Conservation (phyloP, 805 yeast species). For the Ogataea dorogensis region DNA sequence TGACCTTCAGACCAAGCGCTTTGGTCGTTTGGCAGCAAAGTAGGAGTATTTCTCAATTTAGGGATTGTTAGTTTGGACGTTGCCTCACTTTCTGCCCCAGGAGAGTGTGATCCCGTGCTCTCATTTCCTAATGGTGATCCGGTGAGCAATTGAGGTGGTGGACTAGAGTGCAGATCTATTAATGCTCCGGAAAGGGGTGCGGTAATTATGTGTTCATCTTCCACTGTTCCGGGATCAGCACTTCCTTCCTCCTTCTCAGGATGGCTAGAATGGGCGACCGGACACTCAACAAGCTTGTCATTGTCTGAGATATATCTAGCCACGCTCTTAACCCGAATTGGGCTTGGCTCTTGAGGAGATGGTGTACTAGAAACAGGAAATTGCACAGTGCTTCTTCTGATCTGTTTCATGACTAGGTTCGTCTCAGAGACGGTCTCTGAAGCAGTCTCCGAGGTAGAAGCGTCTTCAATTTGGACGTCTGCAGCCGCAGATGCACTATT, state of each 20-base stretch:
- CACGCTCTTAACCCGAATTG: conserved; percentile 12
- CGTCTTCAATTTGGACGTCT: too few species aligned
- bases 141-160: not conserved
- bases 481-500: conserved; percentile 15
- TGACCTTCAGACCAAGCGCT: conserved; percentile 28
- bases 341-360: conserved; percentile 1
- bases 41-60: conserved; percentile 17
- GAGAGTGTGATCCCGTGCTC: not conserved
- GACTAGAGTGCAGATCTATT: not conserved
- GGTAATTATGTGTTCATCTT: not conserved
- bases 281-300: not conserved
- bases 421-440: too few species aligned
- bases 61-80: conserved; percentile 16
- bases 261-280: conserved; percentile 15
- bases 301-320: conserved; percentile 5
- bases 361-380: conserved; percentile 11
- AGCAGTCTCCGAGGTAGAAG: too few species aligned
- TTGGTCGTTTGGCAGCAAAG: conserved; percentile 5
- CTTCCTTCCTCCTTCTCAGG: conserved; percentile 9
- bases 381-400: conserved; percentile 20
- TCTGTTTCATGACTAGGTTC: too few species aligned
- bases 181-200: not conserved
- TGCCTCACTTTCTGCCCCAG: conserved; percentile 5
- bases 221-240: not conserved
- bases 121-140: conserved; percentile 1